Base-by-base conservation (phyloP, 495 filamentous ascomycete genomes). In the Xylaria venustula region DNA sequence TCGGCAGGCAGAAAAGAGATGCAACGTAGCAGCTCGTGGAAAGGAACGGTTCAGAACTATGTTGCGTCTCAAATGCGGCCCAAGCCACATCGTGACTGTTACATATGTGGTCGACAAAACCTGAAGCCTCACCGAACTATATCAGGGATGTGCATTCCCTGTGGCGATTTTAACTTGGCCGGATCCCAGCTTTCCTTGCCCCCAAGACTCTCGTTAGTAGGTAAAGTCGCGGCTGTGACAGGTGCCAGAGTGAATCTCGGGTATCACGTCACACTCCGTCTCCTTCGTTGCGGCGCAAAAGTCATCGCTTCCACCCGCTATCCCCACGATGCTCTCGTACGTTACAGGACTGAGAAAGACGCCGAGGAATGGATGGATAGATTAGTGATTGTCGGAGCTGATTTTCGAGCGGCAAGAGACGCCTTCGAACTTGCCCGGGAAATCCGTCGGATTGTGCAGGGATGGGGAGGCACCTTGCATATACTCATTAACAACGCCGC, bases 401-500 rank as follows among this genome's bases (percentile, higher is more conserved):
- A 81, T 62, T 81, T 81, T 64, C 60, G 79, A 46, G 64, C 72
- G 2, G 73, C 77, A 20, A 62, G 57, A n/a, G 78, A 81, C 64
- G 79, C 77, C 5, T 80, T 79, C 61, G 63, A 70, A 9, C 70
- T 81, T 1, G 71, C 75, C 17, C 22, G 22, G 2, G 64, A 64
- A 7, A 57, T 57, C 14, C 26, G 30, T 3, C 12, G 14, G 3
- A n/a, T 57, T 11, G 54, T 57, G 19, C n/a, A 57, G 30, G 9
- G 17, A 26, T 79, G 78, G 78, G 41, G 54, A 25, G 40, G 19
- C 40, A 63, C 19, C 42, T 61, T 81, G 50, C 68, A 81, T 60
- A 70, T 81, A 14, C 52, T 82, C 23, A 72, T 82, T 63, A 82
- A 80, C 53, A 82, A 80, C 62, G 79, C 79, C 9, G 79, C 79